Conservation (phyloP, 805 yeast genomes). For the Teunomyces tritomae region DNA sequence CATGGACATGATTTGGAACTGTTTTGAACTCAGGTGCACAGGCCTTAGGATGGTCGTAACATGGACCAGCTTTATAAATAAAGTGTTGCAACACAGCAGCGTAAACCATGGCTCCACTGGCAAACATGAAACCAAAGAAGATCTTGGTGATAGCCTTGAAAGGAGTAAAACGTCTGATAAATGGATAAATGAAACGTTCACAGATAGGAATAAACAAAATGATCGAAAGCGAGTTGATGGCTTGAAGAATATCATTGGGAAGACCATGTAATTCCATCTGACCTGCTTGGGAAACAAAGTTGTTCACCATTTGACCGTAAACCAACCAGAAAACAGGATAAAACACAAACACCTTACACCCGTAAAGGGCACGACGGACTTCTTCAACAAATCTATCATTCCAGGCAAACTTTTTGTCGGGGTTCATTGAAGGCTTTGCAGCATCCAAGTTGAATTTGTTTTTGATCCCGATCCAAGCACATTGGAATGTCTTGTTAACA, state of each 20-base stretch:
- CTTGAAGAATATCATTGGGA: slow-evolving; percentile 77
- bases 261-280: slow-evolving; percentile 70
- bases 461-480: slow-evolving; percentile 39
- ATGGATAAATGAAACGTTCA: slow-evolving; percentile 52
- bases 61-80: slow-evolving; percentile 68
- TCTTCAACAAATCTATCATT: slow-evolving; percentile 70
- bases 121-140: slow-evolving; percentile 65
- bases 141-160: slow-evolving; percentile 73
- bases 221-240: slow-evolving; percentile 69
- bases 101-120: slow-evolving; percentile 62
- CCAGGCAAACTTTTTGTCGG: slow-evolving; percentile 52
- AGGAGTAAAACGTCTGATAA: slow-evolving; percentile 41
- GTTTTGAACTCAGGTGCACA: slow-evolving; percentile 41
- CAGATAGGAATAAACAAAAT: slow-evolving; percentile 72
- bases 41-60: slow-evolving; percentile 58
- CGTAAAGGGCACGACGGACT: slow-evolving; percentile 58
- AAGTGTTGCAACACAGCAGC: slow-evolving; percentile 72
- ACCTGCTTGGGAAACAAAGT: slow-evolving; percentile 71
- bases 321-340: slow-evolving; percentile 73
- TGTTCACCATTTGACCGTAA: slow-evolving; percentile 67
- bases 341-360: slow-evolving; percentile 69
- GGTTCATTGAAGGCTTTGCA: slow-evolving; percentile 57
- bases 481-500: slow-evolving; percentile 49
- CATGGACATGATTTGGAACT: slow-evolving; percentile 55
- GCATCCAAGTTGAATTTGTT: slow-evolving; percentile 49